These are phyloP conservation scores for Cucurbita pepo DNA, from an alignment of 306 rosid species.

Conservation along the genomic window DNA sequence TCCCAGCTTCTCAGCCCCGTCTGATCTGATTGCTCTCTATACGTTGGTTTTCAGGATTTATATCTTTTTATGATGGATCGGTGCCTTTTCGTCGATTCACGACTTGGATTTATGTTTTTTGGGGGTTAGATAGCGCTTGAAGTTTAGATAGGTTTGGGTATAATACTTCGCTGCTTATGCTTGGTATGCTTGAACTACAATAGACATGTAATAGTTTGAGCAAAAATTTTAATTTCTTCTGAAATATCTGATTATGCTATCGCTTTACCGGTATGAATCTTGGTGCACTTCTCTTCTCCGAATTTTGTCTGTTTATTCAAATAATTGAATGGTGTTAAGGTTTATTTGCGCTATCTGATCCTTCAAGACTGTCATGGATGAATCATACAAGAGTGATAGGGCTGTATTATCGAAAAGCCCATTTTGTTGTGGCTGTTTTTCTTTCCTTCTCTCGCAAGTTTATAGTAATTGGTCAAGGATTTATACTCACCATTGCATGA, in stretches of 20 bases:
- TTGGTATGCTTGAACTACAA: background rate
- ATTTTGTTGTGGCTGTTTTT: background rate
- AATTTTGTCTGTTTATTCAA: background rate
- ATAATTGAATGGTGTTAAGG: background rate
- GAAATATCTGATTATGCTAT: background rate
- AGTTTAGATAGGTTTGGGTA: background rate
- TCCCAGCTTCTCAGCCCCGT: conserved; percentile 95
- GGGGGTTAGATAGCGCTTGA: background rate
- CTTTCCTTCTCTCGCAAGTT: background rate
- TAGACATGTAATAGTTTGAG: background rate
- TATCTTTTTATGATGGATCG: background rate
- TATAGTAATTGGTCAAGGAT: background rate
- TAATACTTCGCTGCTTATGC: background rate
- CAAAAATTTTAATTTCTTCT: background rate
- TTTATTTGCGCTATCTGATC: background rate
- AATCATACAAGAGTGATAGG: background rate
- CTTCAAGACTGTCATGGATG: background rate
- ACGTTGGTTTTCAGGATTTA: background rate
- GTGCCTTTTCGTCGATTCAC: conserved; percentile 3
- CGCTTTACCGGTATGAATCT: background rate
- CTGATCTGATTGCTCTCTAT: conserved; percentile 14
- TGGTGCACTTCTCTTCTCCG: background rate
- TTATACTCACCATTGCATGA: background rate
- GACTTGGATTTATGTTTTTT: background rate
- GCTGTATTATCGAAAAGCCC: background rate